These are phyloP conservation scores for Coemansia sp. DNA, from an alignment of 192 early-diverging fungal genomes.

Conservation along the genomic window DNA sequence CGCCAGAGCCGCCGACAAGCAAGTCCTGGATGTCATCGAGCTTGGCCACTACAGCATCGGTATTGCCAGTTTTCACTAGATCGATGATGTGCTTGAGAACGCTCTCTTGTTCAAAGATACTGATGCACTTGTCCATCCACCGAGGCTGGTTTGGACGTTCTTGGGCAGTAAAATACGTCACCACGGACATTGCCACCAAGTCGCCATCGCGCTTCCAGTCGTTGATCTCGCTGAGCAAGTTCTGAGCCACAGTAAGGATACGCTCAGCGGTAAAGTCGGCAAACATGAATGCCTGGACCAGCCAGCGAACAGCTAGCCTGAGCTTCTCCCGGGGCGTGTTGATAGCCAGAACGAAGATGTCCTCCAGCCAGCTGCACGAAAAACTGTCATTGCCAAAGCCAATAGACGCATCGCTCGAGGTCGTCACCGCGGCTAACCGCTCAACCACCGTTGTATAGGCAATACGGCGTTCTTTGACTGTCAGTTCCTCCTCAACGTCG, in stretches of 20 bases:
- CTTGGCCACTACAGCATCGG: conserved; percentile 11
- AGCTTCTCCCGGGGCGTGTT: conserved; percentile 28
- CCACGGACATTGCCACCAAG: conserved; percentile 56
- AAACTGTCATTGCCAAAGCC: conserved; percentile 57
- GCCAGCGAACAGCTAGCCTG: conserved; percentile 46
- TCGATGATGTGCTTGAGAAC: conserved; percentile 61
- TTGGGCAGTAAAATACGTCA: conserved; percentile 47
- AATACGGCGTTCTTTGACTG: conserved; percentile 12
- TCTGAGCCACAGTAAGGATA: conserved; percentile 69
- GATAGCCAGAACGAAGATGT: conserved; percentile 62
- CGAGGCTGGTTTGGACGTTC: conserved; percentile 39
- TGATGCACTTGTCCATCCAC: conserved; percentile 64
- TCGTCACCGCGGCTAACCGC: conserved; percentile 55
- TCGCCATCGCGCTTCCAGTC: conserved; percentile 71
- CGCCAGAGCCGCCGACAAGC: conserved; percentile 12
- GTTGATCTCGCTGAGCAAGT: conserved; percentile 65
- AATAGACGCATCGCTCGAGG: conserved; percentile 47
- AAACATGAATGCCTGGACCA: conserved; percentile 64
- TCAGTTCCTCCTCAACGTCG: conserved; percentile 16
- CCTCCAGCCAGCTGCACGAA: conserved; percentile 57
- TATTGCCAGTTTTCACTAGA: conserved; percentile 16
- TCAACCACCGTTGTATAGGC: conserved; percentile 41
- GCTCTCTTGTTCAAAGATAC: conserved; percentile 68
- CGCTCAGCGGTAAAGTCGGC: conserved; percentile 71
- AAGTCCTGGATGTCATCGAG: conserved; percentile 10